Conservation (phyloP, 495 filamentous ascomycete species). For the Penicillium samsonianum region DNA sequence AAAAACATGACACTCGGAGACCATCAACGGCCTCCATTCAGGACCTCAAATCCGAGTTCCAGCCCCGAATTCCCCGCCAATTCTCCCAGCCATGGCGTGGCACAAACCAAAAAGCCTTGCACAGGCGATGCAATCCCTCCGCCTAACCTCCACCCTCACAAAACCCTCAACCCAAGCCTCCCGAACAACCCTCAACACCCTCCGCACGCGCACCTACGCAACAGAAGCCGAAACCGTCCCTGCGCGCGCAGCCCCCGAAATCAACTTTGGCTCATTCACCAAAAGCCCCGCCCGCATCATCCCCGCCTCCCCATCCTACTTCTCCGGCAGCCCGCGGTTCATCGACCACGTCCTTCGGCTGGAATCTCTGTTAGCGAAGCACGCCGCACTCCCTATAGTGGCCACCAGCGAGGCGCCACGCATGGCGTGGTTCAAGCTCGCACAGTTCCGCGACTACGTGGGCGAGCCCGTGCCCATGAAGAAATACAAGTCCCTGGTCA, state of each 20-base stretch:
- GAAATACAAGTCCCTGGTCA: slow-evolving; percentile 74
- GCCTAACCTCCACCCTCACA: slow-evolving; percentile 26
- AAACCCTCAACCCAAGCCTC: slow-evolving; percentile 12
- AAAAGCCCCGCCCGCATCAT: slow-evolving; percentile 63
- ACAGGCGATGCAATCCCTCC: slow-evolving; percentile 43
- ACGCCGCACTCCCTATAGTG: slow-evolving; percentile 70
- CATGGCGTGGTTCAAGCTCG: slow-evolving; percentile 80
- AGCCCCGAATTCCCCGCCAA: slow-evolving; percentile 2
- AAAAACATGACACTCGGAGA: slow-evolving; percentile 22
- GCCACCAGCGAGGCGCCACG: slow-evolving; percentile 64
- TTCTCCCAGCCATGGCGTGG: slow-evolving; percentile 36
- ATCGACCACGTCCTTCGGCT: slow-evolving; percentile 80
- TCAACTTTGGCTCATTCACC: slow-evolving; percentile 40
- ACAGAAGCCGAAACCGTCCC: slow-evolving; percentile 24
- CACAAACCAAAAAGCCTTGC: slow-evolving; percentile 40
- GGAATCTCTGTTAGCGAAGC: slow-evolving; percentile 65
- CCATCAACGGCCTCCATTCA: slow-evolving; percentile 4
- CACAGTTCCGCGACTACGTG: slow-evolving; percentile 69
- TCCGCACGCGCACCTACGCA: slow-evolving; percentile 32
- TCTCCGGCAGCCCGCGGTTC: slow-evolving; percentile 81
- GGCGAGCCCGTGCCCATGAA: slow-evolving; percentile 77
- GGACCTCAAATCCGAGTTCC: neutral
- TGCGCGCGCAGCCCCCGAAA: slow-evolving; percentile 43
- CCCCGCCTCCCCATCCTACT: slow-evolving; percentile 88
- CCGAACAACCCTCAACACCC: slow-evolving; percentile 15